Base-by-base conservation (phyloP, 2,329 filamentous ascomycete genomes). In the Ascosphaera apis region DNA sequence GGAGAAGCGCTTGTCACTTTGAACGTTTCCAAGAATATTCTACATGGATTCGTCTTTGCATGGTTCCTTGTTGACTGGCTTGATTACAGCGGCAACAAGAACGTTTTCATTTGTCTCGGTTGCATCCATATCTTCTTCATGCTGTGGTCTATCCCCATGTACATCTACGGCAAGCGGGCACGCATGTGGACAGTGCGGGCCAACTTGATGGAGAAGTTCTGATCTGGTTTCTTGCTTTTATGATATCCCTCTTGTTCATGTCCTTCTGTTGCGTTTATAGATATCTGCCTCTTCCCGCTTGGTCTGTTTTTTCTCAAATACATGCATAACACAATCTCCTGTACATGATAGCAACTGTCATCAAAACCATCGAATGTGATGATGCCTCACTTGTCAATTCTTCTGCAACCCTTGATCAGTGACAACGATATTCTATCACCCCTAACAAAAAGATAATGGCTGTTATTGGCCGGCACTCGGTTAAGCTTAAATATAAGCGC, bases 1-100 rank as follows among this genome's bases (percentile, higher is more conserved):
- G 84, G 83, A 15, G 86, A 95, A 55, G 84, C 86, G 2, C 65
- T 95, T 23, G 88, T 95, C 11, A 93, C 86, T 15, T 62, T 95
- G 44, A 95, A 93, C 49, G 88, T 93, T 49, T 74, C 72, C 57
- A 95, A 95, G 63, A 95, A 93, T 50, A 67, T 93, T 37, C 69
- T 93, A 17, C 86, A 95, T 47, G 86, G 86, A 0, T 62, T 95
- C 36, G 66, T 92, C 0, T 95, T 92, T 50, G 70, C 79, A 40
- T 61, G 93, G 35, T 93, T 95, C 53, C 79, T 92, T 45, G 80
- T 80, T 3, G 62, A 69, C 37, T 95, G 86, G 86, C 61, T 95
- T 15, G 67, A 77, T 21, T 52, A 56, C 1, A 74, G 82, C 39
- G 84, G 86, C 0, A 65, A 77, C 8, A 81, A 76, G 55, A 65